phyloP scores from a whole-genome alignment of 78 protist species.

The Dictyostelium capitatum region DNA sequence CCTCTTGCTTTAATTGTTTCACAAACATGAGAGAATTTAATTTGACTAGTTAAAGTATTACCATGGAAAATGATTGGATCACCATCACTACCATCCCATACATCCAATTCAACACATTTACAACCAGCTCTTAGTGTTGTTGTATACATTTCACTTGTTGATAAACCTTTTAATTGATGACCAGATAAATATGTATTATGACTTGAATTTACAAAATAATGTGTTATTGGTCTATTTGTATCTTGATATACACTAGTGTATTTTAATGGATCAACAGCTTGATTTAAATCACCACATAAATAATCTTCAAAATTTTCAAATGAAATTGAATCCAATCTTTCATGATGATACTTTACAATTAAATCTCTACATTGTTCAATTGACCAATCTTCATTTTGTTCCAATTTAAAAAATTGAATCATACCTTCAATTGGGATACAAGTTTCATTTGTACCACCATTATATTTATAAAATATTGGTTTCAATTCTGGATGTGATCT shows the following conservation, averaged over 20 bases:
- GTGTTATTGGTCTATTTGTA: constrained; percentile 83
- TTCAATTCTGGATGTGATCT: constrained; percentile 60
- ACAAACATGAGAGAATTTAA: constrained; percentile 82
- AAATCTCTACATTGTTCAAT: background rate
- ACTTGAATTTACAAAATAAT: constrained; percentile 88
- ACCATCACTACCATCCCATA: constrained; percentile 94
- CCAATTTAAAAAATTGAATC: constrained; percentile 36
- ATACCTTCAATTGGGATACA: background rate
- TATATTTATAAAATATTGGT: constrained; percentile 3
- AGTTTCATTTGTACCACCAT: background rate
- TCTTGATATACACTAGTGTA: constrained; percentile 47
- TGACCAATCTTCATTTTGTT: constrained; percentile 46
- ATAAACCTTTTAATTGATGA: constrained; percentile 88
- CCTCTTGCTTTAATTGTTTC: constrained; percentile 69
- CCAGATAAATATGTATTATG: constrained; percentile 96
- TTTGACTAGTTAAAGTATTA: constrained; percentile 89
- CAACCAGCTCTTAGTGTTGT: constrained; percentile 78
- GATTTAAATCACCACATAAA: background rate
- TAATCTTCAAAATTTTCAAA: constrained; percentile 54
- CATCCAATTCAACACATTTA: constrained; percentile 92
- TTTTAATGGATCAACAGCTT: background rate
- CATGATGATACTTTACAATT: constrained; percentile 37
- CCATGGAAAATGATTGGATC: constrained; percentile 96
- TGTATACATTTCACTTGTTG: constrained; percentile 84
- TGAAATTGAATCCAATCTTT: background rate